Percentiles rank a stretch among this genome's conserved stretches.
phyloP scores from a whole-genome alignment of 768 basidiomycete genomes.

The Naganishia kalamii region DNA sequence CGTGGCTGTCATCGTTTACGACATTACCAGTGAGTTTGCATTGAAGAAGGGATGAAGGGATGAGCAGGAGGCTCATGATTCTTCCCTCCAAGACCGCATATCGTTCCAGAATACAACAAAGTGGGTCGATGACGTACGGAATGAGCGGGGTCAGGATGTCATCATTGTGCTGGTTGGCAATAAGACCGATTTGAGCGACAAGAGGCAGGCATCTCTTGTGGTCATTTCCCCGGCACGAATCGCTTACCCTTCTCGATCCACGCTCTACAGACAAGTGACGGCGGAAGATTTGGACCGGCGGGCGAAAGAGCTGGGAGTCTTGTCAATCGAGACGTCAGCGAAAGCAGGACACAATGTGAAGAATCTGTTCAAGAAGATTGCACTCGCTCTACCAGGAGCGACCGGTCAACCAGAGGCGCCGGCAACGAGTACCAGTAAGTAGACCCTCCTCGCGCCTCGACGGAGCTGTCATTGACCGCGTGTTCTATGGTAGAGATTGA shows the following conservation, averaged over 20 bases:
- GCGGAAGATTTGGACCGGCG: conserved; percentile 92
- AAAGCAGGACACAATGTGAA: conserved; percentile 99
- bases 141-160: conserved; percentile 93
- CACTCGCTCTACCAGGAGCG: conserved; percentile 93
- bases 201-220: conserved; percentile 63
- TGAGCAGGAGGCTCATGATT: not conserved
- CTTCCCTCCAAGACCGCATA: conserved; percentile 64
- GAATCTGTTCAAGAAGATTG: conserved; percentile 98
- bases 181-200: conserved; percentile 97
- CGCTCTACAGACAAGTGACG: conserved; percentile 77
- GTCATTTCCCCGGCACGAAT: not conserved
- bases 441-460: not conserved
- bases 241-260: not conserved
- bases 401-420: conserved; percentile 59
- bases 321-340: conserved; percentile 99
- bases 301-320: conserved; percentile 80
- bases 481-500: conserved; percentile 74
- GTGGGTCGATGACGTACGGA: conserved; percentile 99
- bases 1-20: conserved; percentile 97
- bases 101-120: conserved; percentile 98
- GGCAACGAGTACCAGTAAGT: conserved; percentile 39
- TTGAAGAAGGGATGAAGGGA: not conserved
- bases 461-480: too few species aligned
- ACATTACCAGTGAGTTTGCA: conserved; percentile 79
- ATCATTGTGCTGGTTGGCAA: conserved; percentile 98